Base-by-base conservation (phyloP, 2,329 filamentous ascomycete species). In the Aspergillus neotritici region DNA sequence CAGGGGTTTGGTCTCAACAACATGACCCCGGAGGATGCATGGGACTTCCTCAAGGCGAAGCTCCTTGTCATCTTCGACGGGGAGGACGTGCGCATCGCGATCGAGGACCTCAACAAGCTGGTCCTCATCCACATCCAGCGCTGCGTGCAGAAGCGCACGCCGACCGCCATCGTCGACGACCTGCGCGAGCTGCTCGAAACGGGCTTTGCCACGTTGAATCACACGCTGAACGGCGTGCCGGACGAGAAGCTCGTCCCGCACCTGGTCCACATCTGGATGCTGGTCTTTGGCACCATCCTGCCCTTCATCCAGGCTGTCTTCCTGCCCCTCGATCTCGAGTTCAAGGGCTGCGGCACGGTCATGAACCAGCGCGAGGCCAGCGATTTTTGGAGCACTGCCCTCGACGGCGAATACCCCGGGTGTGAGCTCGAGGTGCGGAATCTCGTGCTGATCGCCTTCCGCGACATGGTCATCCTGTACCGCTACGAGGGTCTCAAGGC, bases 291-390 rank as follows among this genome's bases (percentile, higher is more conserved):
- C 3, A 86, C 80, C 5, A 87, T 97, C 31, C 69, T 97, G 4
- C 93, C 93, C 0, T 97, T 95, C 60, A 83, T 98, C 56, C 91
- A 97, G 69, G 89, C 91, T 1, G 90, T 96, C 1, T 96, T 98
- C 61, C 72, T 98, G 2, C 93, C 90, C 0, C 71, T 98, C 1
- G 93, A 98, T 59, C 78, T 95, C 9, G 93, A 98, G 62, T 94
- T 98, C 62, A 84, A 87, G 41, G 93, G 91, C 5, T 78, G 79
- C 36, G 93, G 93, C 12, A 74, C 80, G 0, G 78, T 97, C 43
- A 84, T 97, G 78, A 83, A 78, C 1, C 66, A 78, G 0, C 82
- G 87, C 4, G 84, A 94, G 65, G 86, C 90, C 4, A 81, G 83
- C 32, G 91, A 97, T 47, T 95, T 96, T 58, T 97, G 91, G 89